Base-by-base conservation (phyloP, 208 protist species). In the Trypanosoma congolense region DNA sequence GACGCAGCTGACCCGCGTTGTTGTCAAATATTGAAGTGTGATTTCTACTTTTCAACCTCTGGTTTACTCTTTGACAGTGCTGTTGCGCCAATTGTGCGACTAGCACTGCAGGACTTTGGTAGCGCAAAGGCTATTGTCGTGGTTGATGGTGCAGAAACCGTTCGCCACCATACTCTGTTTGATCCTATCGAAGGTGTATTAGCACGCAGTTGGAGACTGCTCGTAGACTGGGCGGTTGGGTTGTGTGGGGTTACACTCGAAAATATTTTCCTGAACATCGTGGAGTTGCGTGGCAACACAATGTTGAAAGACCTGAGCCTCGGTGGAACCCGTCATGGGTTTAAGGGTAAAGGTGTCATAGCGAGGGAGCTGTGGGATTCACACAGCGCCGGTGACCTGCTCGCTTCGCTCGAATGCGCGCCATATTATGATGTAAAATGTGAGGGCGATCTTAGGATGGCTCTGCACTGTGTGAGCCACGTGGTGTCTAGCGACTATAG, bases 351-450 rank as follows among this genome's bases (percentile, higher is more conserved):
- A n/a, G n/a, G n/a, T n/a, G n/a, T n/a, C n/a, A n/a, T n/a, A n/a
- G n/a, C n/a, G n/a, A n/a, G n/a, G n/a, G n/a, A n/a, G n/a, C n/a
- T n/a, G n/a, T 16, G 33, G 9, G 33, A 38, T 38, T 6, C 6
- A 16, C 33, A 38, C 12, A 80, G 86, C 48, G 70, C 58, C 0
- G 57, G 66, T 19, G 77, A 88, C 35, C 70, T 73, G 45, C 87
- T 92, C 50, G 86, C 84, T 0, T 65, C 80, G 0, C 62, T 92
- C 0, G 80, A 92, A 55, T 75, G 83, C 29, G 64, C 75, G 6
- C 54, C 57, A 21, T 88, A 85, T 59, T 52, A 62, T 21, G 61
- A 77, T n/a, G 53, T 84, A 28, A 8, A 53, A 29, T 40, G 18
- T 44, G 46, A 50, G 25, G 2, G 50, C 1, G 65, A 57, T 46